Conservation (phyloP, 2,329 filamentous ascomycete species). For the Eutypa lata region DNA sequence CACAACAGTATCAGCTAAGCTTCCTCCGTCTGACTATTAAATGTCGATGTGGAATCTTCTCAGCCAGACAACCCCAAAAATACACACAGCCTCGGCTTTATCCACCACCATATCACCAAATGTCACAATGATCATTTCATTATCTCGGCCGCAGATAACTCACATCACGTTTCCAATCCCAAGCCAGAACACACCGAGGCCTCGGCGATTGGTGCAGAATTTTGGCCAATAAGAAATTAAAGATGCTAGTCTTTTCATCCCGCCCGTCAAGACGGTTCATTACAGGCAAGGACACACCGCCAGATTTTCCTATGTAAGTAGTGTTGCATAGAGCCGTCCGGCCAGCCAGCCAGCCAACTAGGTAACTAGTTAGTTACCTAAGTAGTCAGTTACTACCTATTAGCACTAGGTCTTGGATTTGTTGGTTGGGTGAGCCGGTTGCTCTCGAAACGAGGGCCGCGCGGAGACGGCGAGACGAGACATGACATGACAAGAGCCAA, state of each 20-base stretch:
- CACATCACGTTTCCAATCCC: constrained; percentile 1
- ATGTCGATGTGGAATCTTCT: not conserved
- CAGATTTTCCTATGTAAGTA: not conserved
- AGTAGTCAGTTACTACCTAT: too few species aligned
- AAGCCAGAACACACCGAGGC: not conserved
- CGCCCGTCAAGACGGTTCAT: not conserved
- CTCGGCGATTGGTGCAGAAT: not conserved
- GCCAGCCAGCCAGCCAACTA: too few species aligned
- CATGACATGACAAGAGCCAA: not conserved
- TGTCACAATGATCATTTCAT: not conserved
- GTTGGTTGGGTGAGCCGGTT: not conserved
- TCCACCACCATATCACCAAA: not conserved
- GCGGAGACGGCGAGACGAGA: not conserved
- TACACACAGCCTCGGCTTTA: not conserved
- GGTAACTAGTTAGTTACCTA: too few species aligned
- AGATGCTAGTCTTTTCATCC: not conserved
- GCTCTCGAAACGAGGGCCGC: not conserved
- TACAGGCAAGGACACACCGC: not conserved
- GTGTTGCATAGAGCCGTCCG: not conserved
- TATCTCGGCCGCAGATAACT: not conserved
- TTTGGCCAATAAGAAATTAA: not conserved
- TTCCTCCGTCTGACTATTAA: not conserved
- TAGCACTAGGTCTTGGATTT: too few species aligned
- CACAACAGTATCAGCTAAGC: not conserved
- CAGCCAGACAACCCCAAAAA: not conserved